Percentiles rank a stretch among this genome's conserved stretches.
Evolutionary conservation across 192 early-diverging fungal species (phyloP).

Genomic region (Coemansia sp.): DNA sequence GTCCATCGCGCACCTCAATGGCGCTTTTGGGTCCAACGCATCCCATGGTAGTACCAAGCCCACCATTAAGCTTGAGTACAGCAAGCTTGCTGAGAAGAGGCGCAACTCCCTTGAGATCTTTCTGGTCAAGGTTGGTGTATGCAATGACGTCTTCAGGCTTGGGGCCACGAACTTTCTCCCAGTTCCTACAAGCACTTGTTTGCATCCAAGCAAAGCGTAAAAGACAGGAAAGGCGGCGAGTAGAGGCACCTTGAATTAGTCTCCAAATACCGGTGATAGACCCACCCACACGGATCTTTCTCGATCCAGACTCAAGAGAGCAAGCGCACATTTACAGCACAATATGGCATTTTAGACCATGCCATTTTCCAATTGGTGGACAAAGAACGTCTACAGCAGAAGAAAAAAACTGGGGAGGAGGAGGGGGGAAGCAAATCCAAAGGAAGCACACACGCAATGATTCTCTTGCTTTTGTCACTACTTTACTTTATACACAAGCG

Average conservation of each 20-base stretch:
- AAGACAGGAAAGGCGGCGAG: background rate
- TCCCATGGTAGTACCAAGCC: slow-evolving; percentile 99
- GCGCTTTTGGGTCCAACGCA: slow-evolving; percentile 97
- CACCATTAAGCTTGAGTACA: slow-evolving; percentile 99
- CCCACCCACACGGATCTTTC: too few species aligned
- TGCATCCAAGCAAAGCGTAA: background rate
- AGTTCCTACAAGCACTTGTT: slow-evolving; percentile 65
- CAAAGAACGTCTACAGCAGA: background rate
- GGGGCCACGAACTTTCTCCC: slow-evolving; percentile 93
- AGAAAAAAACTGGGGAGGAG: too few species aligned
- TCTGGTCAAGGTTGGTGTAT: slow-evolving; percentile 70
- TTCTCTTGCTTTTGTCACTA: background rate
- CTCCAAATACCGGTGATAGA: too few species aligned
- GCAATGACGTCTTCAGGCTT: slow-evolving; percentile 81
- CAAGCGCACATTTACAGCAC: too few species aligned
- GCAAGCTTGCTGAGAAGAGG: slow-evolving; percentile 85
- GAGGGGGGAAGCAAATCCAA: too few species aligned
- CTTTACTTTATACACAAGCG: background rate
- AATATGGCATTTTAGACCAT: background rate
- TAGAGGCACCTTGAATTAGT: background rate
- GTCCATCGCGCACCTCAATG: slow-evolving; percentile 96
- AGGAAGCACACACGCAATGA: too few species aligned
- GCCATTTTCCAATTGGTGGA: background rate
- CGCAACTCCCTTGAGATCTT: slow-evolving; percentile 42
- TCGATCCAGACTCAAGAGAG: too few species aligned